Percentiles rank a stretch among this genome's conserved stretches.
These are phyloP conservation scores for Penicillium paradoxum DNA, from an alignment of 495 filamentous ascomycete genomes.

Conservation along the genomic window DNA sequence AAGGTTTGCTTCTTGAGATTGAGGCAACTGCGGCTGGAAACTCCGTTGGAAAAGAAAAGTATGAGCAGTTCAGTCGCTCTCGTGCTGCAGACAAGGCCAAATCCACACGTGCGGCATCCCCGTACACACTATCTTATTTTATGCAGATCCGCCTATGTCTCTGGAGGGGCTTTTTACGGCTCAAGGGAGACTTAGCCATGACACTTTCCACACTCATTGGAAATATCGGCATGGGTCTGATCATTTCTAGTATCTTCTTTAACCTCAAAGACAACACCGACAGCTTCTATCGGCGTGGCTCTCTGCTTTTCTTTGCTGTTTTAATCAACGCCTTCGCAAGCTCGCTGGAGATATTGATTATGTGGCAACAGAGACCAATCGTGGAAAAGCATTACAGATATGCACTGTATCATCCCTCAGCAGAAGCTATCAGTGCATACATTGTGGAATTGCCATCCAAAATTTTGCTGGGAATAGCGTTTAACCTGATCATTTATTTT, in stretches of 20 bases:
- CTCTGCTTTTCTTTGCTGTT: conserved; percentile 82
- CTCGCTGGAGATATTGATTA: conserved; percentile 70
- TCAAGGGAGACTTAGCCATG: conserved; percentile 67
- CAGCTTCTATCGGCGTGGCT: conserved; percentile 76
- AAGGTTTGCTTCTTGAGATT: conserved; percentile 62
- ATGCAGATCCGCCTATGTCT: conserved; percentile 73
- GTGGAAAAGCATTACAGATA: conserved; percentile 89
- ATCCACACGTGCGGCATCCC: conserved; percentile 56
- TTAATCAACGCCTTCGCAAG: conserved; percentile 79
- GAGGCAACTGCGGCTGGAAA: conserved; percentile 60
- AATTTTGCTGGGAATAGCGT: conserved; percentile 47
- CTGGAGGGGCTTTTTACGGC: conserved; percentile 61
- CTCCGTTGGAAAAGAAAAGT: conserved; percentile 59
- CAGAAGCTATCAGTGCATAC: conserved; percentile 82
- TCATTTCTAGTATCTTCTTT: conserved; percentile 80
- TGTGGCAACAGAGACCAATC: conserved; percentile 83
- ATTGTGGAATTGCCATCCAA: conserved; percentile 72
- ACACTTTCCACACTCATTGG: conserved; percentile 66
- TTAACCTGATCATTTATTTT: conserved; percentile 79
- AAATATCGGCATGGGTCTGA: conserved; percentile 68
- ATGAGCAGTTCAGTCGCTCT: conserved; percentile 64
- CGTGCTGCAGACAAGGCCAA: conserved; percentile 53
- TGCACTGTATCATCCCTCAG: conserved; percentile 86
- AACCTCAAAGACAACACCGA: conserved; percentile 56
- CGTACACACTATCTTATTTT: conserved; percentile 68